Evolutionary conservation across 345 rosid species (phyloP).

Genomic region (Arabis hirsuta): DNA sequence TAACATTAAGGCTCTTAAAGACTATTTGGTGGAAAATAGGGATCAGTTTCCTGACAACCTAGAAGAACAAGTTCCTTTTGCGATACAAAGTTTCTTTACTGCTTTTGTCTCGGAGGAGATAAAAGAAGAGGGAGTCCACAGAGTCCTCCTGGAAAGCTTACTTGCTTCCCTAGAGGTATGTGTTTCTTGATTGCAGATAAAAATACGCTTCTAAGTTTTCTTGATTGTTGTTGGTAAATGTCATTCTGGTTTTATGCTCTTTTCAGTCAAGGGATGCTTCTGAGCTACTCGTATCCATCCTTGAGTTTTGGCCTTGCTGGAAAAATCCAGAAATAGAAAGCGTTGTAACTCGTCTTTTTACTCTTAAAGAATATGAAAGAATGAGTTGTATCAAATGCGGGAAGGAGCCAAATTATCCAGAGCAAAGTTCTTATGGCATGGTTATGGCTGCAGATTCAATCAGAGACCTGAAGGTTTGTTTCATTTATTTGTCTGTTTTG

Average conservation of each 20-base stretch:
- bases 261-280: conserved; percentile 28
- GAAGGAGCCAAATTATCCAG: conserved; percentile 23
- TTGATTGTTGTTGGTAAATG: not conserved
- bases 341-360: conserved; percentile 21
- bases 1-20: conserved; percentile 17
- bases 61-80: conserved; percentile 1
- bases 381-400: conserved; percentile 36
- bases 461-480: conserved; percentile 36
- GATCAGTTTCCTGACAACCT: not conserved
- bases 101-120: conserved; percentile 4
- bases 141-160: not conserved
- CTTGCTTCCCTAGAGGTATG: conserved; percentile 21
- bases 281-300: conserved; percentile 20
- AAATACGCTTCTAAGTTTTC: not conserved
- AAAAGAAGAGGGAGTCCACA: conserved; percentile 4
- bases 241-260: not conserved
- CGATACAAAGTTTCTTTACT: conserved; percentile 3
- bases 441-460: conserved; percentile 31
- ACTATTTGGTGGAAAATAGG: conserved; percentile 5
- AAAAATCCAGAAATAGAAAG: conserved; percentile 20
- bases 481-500: not conserved
- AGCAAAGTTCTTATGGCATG: conserved; percentile 32
- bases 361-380: conserved; percentile 25
- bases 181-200: not conserved
- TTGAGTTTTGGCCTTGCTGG: conserved; percentile 34